Evolutionary conservation across 768 basidiomycete species (phyloP).

Genomic region (Kwoniella europaea): DNA sequence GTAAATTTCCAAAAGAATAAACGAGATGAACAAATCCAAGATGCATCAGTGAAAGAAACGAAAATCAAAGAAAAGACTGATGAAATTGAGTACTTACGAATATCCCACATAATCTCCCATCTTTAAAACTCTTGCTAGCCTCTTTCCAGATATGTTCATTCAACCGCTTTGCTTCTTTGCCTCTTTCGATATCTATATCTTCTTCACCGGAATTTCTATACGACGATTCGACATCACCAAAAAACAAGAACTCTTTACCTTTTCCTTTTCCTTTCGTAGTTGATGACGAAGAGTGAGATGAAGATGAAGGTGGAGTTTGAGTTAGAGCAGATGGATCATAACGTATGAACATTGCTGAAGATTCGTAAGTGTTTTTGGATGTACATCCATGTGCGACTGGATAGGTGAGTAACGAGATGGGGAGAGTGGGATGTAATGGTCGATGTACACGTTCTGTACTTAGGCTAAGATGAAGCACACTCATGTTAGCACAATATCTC

Average conservation of each 20-base stretch:
- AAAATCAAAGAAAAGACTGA: not conserved
- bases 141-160: slow-evolving; percentile 78
- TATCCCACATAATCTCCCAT: slow-evolving; percentile 69
- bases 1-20: not conserved
- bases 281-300: not conserved
- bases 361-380: slow-evolving; percentile 67
- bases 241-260: slow-evolving; percentile 78
- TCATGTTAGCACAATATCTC: slow-evolving; percentile 10
- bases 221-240: slow-evolving; percentile 85
- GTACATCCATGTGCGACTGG: slow-evolving; percentile 72
- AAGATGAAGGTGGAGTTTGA: slow-evolving; percentile 27
- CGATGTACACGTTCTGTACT: slow-evolving; percentile 23
- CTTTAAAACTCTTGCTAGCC: slow-evolving; percentile 75
- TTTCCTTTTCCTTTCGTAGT: not conserved
- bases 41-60: not conserved
- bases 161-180: slow-evolving; percentile 48
- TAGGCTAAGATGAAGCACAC: not conserved
- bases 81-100: slow-evolving; percentile 66
- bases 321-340: slow-evolving; percentile 61
- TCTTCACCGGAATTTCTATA: slow-evolving; percentile 19
- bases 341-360: slow-evolving; percentile 83
- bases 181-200: slow-evolving; percentile 13
- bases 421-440: slow-evolving; percentile 61
- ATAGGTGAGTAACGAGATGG: slow-evolving; percentile 65
- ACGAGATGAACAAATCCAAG: not conserved